Evolutionary conservation across 2,329 filamentous ascomycete species (phyloP).

Genomic region (Claviceps lovelessii): DNA sequence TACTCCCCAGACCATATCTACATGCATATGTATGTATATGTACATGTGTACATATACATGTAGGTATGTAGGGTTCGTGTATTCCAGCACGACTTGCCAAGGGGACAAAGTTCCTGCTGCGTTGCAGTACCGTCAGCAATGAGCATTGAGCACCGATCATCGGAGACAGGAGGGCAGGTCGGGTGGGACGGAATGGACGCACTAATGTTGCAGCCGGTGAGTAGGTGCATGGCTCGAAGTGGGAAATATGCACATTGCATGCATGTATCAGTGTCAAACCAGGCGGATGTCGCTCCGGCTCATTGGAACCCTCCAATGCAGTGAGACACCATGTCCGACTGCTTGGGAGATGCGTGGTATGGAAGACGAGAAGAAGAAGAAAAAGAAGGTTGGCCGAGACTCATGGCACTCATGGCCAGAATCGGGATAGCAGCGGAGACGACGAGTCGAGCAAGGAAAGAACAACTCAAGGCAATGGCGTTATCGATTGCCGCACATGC

Average conservation of each 20-base stretch:
- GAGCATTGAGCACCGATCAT: background rate
- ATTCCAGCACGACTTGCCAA: no score
- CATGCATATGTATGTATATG: no score
- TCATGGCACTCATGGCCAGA: background rate
- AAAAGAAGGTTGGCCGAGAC: background rate
- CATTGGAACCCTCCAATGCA: background rate
- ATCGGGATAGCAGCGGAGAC: background rate
- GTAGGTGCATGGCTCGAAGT: no score
- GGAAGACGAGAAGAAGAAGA: background rate
- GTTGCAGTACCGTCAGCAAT: background rate
- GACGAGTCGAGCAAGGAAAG: no score
- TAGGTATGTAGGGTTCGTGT: no score
- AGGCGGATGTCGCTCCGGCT: background rate
- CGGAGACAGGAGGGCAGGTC: background rate
- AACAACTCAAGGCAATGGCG: no score
- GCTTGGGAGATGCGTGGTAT: background rate
- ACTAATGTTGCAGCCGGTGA: no score
- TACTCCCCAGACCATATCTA: no score
- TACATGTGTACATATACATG: no score
- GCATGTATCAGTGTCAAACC: no score
- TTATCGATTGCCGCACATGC: background rate
- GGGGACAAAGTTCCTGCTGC: background rate
- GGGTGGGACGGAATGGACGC: no score
- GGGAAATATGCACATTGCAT: no score
- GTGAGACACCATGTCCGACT: background rate